Percentiles rank a stretch among this genome's conserved stretches.
phyloP scores from a whole-genome alignment of 306 rosid species.

The Argentina anserina region DNA sequence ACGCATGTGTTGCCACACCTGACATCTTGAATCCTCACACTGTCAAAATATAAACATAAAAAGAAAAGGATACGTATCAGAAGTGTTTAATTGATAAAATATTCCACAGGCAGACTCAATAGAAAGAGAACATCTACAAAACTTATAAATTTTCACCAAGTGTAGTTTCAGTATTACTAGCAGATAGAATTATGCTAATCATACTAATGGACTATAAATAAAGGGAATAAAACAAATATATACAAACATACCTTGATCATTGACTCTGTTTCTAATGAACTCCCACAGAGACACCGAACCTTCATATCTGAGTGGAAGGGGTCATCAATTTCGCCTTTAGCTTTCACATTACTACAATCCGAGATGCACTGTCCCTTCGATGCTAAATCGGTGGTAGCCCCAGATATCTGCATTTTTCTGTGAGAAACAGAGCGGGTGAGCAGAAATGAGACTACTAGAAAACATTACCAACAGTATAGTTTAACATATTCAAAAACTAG shows the following conservation, averaged over 20 bases:
- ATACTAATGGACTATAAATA: background rate
- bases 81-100: background rate
- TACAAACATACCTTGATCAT: slow-evolving; percentile 63
- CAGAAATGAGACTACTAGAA: background rate
- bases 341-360: slow-evolving; percentile 73
- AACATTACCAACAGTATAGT: background rate
- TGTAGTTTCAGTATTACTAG: too few species aligned
- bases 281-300: slow-evolving; percentile 92
- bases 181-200: background rate
- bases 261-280: slow-evolving; percentile 67
- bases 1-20: slow-evolving; percentile 88
- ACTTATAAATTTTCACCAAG: background rate
- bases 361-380: slow-evolving; percentile 78
- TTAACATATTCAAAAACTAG: background rate
- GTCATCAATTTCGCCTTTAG: slow-evolving; percentile 78
- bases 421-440: slow-evolving; percentile 20
- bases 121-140: background rate
- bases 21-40: slow-evolving; percentile 88
- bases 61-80: background rate
- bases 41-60: slow-evolving; percentile 30
- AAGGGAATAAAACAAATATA: background rate
- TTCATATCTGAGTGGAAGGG: slow-evolving; percentile 59
- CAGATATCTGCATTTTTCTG: slow-evolving; percentile 96
- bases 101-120: background rate
- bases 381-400: slow-evolving; percentile 87